These are phyloP conservation scores for Cordyceps tenuipes DNA, from an alignment of 2,329 filamentous ascomycete species.

Conservation along the genomic window DNA sequence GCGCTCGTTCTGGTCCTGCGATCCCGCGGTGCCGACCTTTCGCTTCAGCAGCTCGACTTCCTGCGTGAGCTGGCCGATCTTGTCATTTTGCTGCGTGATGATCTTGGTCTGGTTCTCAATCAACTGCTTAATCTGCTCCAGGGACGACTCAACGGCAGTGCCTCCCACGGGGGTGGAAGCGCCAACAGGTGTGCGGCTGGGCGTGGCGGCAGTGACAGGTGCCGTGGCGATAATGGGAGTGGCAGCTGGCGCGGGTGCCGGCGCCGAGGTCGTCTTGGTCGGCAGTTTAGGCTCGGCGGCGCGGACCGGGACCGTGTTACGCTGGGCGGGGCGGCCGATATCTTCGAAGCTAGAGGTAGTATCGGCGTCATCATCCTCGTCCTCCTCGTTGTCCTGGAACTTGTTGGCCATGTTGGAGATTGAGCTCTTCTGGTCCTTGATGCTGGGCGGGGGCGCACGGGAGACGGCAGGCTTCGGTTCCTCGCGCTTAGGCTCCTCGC, in stretches of 20 bases:
- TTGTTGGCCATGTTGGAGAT: constrained; percentile 80
- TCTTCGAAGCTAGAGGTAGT: constrained; percentile 83
- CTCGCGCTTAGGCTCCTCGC: constrained; percentile 39
- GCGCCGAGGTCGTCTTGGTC: constrained; percentile 14
- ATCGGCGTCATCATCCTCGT: constrained; percentile 49
- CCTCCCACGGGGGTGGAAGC: constrained; percentile 22
- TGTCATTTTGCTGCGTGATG: constrained; percentile 67
- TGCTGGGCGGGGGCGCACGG: constrained; percentile 51
- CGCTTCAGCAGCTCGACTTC: constrained; percentile 79
- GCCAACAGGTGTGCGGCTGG: constrained; percentile 24
- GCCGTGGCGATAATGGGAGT: constrained; percentile 13
- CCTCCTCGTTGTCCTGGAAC: constrained; percentile 65
- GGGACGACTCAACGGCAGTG: constrained; percentile 49
- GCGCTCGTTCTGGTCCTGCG: constrained; percentile 57
- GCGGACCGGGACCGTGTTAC: constrained; percentile 33
- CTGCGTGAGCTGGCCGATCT: constrained; percentile 59
- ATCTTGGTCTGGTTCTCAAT: constrained; percentile 70
- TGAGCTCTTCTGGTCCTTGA: constrained; percentile 79
- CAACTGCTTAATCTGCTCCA: constrained; percentile 69
- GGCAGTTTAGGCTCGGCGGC: constrained; percentile 31
- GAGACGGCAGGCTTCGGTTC: constrained; percentile 42
- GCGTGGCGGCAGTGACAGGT: constrained; percentile 22
- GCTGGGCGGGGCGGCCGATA: constrained; percentile 64
- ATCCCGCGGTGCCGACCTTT: constrained; percentile 49
- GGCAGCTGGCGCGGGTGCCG: constrained; percentile 15